A percentile compares a stretch with the other conserved stretches of the same genome.
Evolutionary conservation across 2,329 filamentous ascomycete genomes (phyloP).

Genomic region (Plenodomus lindquistii): DNA sequence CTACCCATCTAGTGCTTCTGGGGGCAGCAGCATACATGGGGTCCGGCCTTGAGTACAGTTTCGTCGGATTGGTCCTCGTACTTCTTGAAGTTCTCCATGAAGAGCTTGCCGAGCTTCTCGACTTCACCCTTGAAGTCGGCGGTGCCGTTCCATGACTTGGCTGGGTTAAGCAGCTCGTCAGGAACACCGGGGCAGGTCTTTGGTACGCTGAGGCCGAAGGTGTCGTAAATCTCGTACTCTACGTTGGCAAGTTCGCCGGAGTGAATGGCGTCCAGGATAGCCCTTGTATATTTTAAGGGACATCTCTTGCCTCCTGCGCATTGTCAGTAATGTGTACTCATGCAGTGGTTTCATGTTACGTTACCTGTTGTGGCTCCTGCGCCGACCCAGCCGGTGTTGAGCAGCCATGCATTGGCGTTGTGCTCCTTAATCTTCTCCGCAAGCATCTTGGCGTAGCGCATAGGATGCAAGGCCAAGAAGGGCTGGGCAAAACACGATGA

Average conservation of each 20-base stretch:
- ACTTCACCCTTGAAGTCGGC: conserved; percentile 87
- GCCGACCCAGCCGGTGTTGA: conserved; percentile 98
- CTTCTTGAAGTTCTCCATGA: conserved; percentile 98
- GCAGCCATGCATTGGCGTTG: conserved; percentile 95
- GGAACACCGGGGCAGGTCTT: conserved; percentile 89
- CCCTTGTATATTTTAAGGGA: conserved; percentile 97
- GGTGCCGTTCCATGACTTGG: conserved; percentile 84
- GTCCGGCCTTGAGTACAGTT: conserved; percentile 53
- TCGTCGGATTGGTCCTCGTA: conserved; percentile 74
- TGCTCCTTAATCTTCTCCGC: conserved; percentile 96
- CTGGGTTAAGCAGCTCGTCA: conserved; percentile 89
- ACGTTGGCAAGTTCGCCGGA: conserved; percentile 90
- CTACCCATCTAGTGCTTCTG: conserved; percentile 29
- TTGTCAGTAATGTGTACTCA: no score
- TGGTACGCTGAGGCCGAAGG: conserved; percentile 97
- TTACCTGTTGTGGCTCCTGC: conserved; percentile 85
- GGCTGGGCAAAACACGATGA: conserved; percentile 99
- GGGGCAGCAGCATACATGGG: conserved; percentile 46
- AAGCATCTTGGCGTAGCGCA: conserved; percentile 98
- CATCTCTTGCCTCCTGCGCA: conserved; percentile 80
- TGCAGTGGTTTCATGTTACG: no score
- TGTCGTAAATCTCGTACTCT: conserved; percentile 92
- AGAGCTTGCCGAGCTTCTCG: conserved; percentile 84
- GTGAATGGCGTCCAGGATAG: conserved; percentile 98
- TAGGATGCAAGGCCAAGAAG: conserved; percentile 97